Conservation (phyloP, 2,329 filamentous ascomycete species). For the Xylaria multiplex region DNA sequence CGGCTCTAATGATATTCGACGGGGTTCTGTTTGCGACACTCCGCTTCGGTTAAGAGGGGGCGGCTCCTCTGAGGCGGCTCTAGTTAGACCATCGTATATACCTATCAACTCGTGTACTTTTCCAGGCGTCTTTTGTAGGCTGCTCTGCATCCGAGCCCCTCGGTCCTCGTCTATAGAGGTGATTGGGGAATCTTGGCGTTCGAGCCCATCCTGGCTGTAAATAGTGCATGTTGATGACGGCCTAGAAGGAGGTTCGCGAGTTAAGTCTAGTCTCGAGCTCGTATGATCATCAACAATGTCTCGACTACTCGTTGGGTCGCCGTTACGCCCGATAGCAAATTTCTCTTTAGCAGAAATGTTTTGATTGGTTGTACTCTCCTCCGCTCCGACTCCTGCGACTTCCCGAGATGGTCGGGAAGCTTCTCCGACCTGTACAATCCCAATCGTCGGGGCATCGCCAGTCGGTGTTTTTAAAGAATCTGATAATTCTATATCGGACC, state of each 20-base stretch:
- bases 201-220: slow-evolving; percentile 46
- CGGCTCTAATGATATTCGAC: slow-evolving; percentile 29
- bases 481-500: slow-evolving; percentile 25
- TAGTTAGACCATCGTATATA: slow-evolving; percentile 59
- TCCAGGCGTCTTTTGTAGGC: slow-evolving; percentile 50
- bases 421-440: slow-evolving; percentile 19
- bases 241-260: slow-evolving; percentile 42
- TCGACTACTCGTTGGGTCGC: background rate
- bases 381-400: background rate
- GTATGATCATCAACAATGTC: slow-evolving; percentile 14
- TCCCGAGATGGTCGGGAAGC: background rate
- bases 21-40: slow-evolving; percentile 8
- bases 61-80: slow-evolving; percentile 46
- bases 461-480: slow-evolving; percentile 22
- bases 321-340: background rate
- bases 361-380: background rate
- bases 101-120: slow-evolving; percentile 63
- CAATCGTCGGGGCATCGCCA: slow-evolving; percentile 17
- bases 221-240: slow-evolving; percentile 45
- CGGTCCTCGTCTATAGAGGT: slow-evolving; percentile 58
- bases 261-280: slow-evolving; percentile 28
- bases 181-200: slow-evolving; percentile 56
- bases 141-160: slow-evolving; percentile 40
- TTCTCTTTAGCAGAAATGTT: background rate
- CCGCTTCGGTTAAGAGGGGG: slow-evolving; percentile 28